Percentiles rank a stretch among this genome's conserved stretches.
Evolutionary conservation across 2,329 filamentous ascomycete species (phyloP).

Genomic region (Macrophomina phaseolina): DNA sequence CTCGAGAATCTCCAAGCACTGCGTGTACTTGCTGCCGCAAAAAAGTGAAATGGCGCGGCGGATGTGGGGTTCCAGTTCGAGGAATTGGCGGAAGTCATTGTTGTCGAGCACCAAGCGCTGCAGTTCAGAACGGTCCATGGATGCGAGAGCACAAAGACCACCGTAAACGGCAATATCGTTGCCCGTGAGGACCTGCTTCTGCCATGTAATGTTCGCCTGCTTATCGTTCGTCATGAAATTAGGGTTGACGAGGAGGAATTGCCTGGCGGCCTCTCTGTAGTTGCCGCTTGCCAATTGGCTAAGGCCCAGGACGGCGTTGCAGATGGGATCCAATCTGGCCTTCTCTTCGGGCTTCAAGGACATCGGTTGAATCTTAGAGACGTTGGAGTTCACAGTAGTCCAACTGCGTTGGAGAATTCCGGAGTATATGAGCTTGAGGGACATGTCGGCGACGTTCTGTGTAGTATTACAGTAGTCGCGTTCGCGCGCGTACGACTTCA

Average conservation of each 20-base stretch:
- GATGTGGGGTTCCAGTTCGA: conserved; percentile 93
- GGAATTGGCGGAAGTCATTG: conserved; percentile 81
- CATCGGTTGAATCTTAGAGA: conserved; percentile 61
- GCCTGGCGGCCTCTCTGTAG: conserved; percentile 71
- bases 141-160: conserved; percentile 85
- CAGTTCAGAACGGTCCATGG: conserved; percentile 80
- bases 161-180: conserved; percentile 95
- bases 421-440: conserved; percentile 77
- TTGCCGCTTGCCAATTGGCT: conserved; percentile 62
- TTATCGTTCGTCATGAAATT: conserved; percentile 48
- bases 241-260: conserved; percentile 70
- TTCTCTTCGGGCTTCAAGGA: conserved; percentile 64
- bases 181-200: conserved; percentile 74
- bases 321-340: conserved; percentile 66
- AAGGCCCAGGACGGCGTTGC: conserved; percentile 67
- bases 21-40: conserved; percentile 86
- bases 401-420: conserved; percentile 80
- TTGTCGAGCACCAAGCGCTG: conserved; percentile 81
- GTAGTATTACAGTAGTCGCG: conserved; percentile 85
- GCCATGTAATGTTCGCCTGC: conserved; percentile 59
- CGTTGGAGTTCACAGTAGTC: conserved; percentile 67
- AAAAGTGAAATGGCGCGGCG: conserved; percentile 89
- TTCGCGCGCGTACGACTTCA: conserved; percentile 84
- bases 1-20: conserved; percentile 82
- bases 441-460: conserved; percentile 83